Percentiles rank a stretch among this genome's conserved stretches.
Conservation (phyloP, 2,329 filamentous ascomycete genomes). For the Cercospora sp. region DNA sequence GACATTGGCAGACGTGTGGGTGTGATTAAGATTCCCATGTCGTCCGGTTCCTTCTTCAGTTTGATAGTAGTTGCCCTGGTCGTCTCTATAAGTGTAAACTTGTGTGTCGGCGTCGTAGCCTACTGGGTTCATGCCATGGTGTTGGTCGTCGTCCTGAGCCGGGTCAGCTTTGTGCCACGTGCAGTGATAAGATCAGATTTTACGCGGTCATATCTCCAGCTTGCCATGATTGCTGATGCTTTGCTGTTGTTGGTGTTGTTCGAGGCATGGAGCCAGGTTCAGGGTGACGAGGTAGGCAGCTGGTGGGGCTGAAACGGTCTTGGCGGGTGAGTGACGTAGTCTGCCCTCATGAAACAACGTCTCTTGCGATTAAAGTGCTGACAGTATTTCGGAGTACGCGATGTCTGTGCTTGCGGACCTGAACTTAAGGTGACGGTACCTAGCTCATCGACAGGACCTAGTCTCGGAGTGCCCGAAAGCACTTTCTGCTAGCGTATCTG, state of each 20-base stretch:
- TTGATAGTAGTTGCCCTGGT: slow-evolving; percentile 14
- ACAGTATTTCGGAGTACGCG: neutral
- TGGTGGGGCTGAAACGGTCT: neutral
- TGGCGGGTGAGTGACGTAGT: neutral
- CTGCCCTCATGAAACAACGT: neutral
- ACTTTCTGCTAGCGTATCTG: neutral
- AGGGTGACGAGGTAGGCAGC: neutral
- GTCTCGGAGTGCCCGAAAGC: neutral
- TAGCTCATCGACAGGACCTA: neutral
- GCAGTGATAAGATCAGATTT: neutral
- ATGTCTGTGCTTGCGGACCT: neutral
- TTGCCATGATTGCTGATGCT: slow-evolving; percentile 1
- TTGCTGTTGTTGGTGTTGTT: neutral
- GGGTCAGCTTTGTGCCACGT: neutral
- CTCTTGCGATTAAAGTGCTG: neutral
- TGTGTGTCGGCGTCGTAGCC: slow-evolving; percentile 26
- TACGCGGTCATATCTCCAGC: slow-evolving; percentile 12
- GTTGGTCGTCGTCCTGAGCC: slow-evolving; percentile 9
- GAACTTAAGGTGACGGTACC: neutral
- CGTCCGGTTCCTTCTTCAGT: slow-evolving; percentile 19
- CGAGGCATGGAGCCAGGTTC: neutral
- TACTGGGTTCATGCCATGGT: slow-evolving; percentile 18
- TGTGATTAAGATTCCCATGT: slow-evolving; percentile 16
- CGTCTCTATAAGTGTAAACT: slow-evolving; percentile 21
- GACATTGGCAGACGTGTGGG: slow-evolving; percentile 5